Conservation (phyloP, 495 filamentous ascomycete genomes). For the Schizothecium vesticola region DNA sequence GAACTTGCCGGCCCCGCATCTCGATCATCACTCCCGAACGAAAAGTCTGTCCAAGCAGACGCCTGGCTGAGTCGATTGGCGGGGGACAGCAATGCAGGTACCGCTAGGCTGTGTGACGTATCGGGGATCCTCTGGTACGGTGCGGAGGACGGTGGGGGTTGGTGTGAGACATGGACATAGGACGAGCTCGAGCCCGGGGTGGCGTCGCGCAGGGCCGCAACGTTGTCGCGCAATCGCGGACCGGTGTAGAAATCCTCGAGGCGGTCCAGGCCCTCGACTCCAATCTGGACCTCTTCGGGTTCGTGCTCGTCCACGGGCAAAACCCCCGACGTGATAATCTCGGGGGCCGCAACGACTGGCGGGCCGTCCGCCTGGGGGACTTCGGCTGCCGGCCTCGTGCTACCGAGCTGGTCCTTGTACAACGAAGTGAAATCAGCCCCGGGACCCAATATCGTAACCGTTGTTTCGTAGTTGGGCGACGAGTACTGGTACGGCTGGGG, state of each 20-base stretch:
- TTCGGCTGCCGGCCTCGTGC: slow-evolving; percentile 16
- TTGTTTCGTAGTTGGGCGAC: slow-evolving; percentile 34
- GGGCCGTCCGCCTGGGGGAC: slow-evolving; percentile 21
- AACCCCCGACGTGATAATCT: slow-evolving; percentile 12
- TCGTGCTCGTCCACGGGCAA: background rate
- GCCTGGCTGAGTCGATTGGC: slow-evolving; percentile 46
- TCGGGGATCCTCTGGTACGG: slow-evolving; percentile 24
- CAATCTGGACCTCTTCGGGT: slow-evolving; percentile 11
- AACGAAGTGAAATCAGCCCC: slow-evolving; percentile 35
- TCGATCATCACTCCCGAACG: slow-evolving; percentile 45
- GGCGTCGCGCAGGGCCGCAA: slow-evolving; percentile 31
- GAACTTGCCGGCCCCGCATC: slow-evolving; percentile 20
- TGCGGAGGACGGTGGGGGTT: slow-evolving; percentile 18
- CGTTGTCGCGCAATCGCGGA: slow-evolving; percentile 27
- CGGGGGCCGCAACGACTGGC: slow-evolving; percentile 8
- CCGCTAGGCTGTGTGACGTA: slow-evolving; percentile 32
- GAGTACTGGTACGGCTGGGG: slow-evolving; percentile 32
- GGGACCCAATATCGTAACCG: slow-evolving; percentile 41
- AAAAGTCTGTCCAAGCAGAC: slow-evolving; percentile 53
- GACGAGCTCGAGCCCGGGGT: slow-evolving; percentile 26
- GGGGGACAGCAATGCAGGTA: slow-evolving; percentile 40
- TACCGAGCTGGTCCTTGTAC: slow-evolving; percentile 26
- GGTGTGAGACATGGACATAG: slow-evolving; percentile 24
- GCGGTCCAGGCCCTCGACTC: slow-evolving; percentile 20
- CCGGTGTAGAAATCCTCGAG: slow-evolving; percentile 35